phyloP scores from a whole-genome alignment of 495 filamentous ascomycete genomes.

The Podospora fimiseda region DNA sequence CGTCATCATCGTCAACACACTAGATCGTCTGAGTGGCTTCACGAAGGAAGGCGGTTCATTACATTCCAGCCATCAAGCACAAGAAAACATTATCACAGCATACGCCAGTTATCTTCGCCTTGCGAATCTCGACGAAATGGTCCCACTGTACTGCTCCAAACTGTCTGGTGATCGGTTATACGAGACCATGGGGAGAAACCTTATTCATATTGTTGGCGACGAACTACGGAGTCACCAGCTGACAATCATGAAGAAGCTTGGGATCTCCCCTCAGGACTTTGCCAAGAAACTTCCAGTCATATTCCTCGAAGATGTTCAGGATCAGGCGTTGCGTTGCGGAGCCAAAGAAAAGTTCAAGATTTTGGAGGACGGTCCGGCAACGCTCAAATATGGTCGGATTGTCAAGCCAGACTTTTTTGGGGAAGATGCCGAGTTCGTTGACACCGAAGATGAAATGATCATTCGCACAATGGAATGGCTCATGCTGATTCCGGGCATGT shows the following conservation, averaged over 20 bases:
- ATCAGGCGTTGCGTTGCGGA: conserved; percentile 17
- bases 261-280: conserved; percentile 44
- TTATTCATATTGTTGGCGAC: conserved; percentile 46
- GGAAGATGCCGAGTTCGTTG: conserved; percentile 45
- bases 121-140: conserved; percentile 61
- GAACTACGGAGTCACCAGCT: conserved; percentile 50
- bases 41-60: conserved; percentile 28
- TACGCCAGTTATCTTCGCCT: conserved; percentile 75
- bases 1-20: conserved; percentile 37
- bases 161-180: conserved; percentile 48
- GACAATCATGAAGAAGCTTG: conserved; percentile 53
- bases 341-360: conserved; percentile 43
- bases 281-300: conserved; percentile 48
- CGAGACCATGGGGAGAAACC: conserved; percentile 48
- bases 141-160: conserved; percentile 81
- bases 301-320: conserved; percentile 42
- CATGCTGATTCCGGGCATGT: conserved; percentile 61
- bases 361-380: conserved; percentile 38
- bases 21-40: conserved; percentile 45
- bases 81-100: conserved; percentile 65
- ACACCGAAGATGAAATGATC: conserved; percentile 57
- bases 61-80: conserved; percentile 23
- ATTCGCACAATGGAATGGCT: conserved; percentile 85
- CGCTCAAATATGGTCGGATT: conserved; percentile 41
- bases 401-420: conserved; percentile 62